Conservation (phyloP, 495 filamentous ascomycete genomes). For the Trichocladium uniseriatum region DNA sequence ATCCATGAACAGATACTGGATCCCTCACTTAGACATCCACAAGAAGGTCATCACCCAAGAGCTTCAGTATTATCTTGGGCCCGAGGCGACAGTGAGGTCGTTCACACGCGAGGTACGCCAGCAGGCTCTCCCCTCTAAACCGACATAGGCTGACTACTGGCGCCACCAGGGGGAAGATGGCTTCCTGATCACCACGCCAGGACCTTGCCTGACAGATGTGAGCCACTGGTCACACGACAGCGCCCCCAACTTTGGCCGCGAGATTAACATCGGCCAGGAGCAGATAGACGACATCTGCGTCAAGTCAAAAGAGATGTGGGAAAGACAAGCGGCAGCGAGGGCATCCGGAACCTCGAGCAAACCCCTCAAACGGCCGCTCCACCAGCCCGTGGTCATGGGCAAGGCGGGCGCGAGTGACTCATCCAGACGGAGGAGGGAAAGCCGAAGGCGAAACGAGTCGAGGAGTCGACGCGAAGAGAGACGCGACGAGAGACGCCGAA, state of each 20-base stretch:
- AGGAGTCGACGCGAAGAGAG: conserved; percentile 21
- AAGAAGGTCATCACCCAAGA: conserved; percentile 49
- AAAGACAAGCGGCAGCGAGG: conserved; percentile 45
- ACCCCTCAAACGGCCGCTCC: conserved; percentile 45
- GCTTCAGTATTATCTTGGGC: conserved; percentile 48
- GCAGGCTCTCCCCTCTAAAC: conserved; percentile 4
- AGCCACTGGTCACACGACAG: conserved; percentile 17
- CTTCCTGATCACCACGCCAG: conserved; percentile 47
- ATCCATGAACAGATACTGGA: conserved; percentile 47
- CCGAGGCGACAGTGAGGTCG: conserved; percentile 43
- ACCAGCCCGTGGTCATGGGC: conserved; percentile 43
- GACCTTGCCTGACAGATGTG: conserved; percentile 46
- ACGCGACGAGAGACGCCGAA: conserved; percentile 24
- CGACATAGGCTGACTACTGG: conserved; percentile 23
- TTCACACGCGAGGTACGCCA: conserved; percentile 43
- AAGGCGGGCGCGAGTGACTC: conserved; percentile 29
- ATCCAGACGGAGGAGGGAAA: conserved; percentile 20
- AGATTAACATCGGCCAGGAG: conserved; percentile 37
- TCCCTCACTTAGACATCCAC: conserved; percentile 47
- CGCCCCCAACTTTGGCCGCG: conserved; percentile 6
- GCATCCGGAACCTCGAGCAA: conserved; percentile 38
- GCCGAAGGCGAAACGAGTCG: conserved; percentile 20
- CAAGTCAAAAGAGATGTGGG: conserved; percentile 48
- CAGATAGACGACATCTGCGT: conserved; percentile 50
- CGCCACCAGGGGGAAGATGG: conserved; percentile 44